Evolutionary conservation across 1,284 basidiomycete genomes (phyloP), one percentile per base, ranked within the genome.

Genomic region (Puccinia sorghi): DNA sequence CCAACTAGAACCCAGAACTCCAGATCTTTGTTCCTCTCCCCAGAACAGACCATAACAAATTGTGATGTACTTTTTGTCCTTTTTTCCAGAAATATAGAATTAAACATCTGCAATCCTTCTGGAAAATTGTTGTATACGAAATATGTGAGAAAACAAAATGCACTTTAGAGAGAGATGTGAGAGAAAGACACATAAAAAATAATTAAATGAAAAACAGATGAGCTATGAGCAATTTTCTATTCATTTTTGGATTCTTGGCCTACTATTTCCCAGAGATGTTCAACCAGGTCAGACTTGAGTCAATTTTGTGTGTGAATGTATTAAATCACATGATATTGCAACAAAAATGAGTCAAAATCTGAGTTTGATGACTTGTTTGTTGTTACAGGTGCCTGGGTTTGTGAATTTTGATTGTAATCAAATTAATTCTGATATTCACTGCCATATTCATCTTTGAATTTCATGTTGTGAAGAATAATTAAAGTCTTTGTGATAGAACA

Each of bases 261-360:
- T 97, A 99, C 82, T 97, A 86, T 99, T 97, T 96, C 99, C 99
- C 87, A 98, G 94, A 61, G 92, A 91, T 69, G 97, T 88, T 13
- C 89, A 92, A 85, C 91, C 97, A 80, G 89, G 86, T 85, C 90
- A 91, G 80, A 90, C 89, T 81, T 88, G 89, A 88, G 96, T 90
- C 82, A 88, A 88, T 79, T 93, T 94, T 48, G 88, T n/a, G n/a
- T 91, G 89, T 43, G 93, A 91, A 84, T 89, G 89, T 89, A 97
- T 99, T 82, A 90, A 89, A 80, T 91, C 93, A 64, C 91, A 92
- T 91, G 85, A 39, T 61, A 61, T 27, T 25, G 25, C 15, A 61
- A 32, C 3, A 61, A 25, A 20, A 61, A 61, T 9, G 8, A 15
- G 7, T 61, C 57, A 32, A 61, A 61, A 9, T 25, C 7, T 25